phyloP scores from a whole-genome alignment of 495 filamentous ascomycete genomes.

The Penicillium lividum region DNA sequence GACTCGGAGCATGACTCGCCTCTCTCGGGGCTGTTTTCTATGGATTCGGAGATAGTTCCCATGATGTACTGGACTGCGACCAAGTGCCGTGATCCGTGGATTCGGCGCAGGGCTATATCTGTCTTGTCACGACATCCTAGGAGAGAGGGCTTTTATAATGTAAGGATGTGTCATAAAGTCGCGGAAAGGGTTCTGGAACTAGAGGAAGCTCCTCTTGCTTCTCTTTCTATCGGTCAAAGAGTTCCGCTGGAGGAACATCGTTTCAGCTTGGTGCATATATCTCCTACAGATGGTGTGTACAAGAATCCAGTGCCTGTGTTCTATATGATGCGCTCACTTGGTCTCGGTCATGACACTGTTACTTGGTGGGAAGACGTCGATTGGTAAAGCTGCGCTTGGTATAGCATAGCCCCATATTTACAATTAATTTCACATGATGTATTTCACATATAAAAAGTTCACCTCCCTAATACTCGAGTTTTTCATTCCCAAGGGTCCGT shows the following conservation, averaged over 20 bases:
- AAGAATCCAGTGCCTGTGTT: conserved; percentile 3
- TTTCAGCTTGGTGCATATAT: neutral
- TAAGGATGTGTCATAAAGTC: neutral
- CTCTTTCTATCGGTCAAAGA: conserved; percentile 16
- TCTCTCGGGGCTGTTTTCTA: conserved; percentile 10
- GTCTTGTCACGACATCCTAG: conserved; percentile 7
- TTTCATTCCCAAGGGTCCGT: neutral
- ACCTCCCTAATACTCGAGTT: too few relatives aligned
- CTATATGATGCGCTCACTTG: conserved; percentile 10
- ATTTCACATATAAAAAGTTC: neutral
- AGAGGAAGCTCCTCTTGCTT: conserved; percentile 18
- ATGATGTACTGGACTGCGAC: conserved; percentile 18
- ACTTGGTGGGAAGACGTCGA: conserved; percentile 4
- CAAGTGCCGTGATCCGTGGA: conserved; percentile 23
- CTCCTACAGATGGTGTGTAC: neutral
- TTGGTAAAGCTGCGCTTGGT: neutral
- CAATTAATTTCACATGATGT: neutral
- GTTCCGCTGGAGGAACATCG: conserved; percentile 9
- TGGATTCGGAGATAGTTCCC: conserved; percentile 24
- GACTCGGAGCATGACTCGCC: neutral
- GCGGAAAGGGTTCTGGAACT: conserved; percentile 17
- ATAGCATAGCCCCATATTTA: too few relatives aligned
- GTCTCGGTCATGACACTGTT: neutral
- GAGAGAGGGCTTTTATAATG: conserved; percentile 23
- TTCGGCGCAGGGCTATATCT: conserved; percentile 22